phyloP scores from a whole-genome alignment of 2,329 filamentous ascomycete species.

The Calycina marina region DNA sequence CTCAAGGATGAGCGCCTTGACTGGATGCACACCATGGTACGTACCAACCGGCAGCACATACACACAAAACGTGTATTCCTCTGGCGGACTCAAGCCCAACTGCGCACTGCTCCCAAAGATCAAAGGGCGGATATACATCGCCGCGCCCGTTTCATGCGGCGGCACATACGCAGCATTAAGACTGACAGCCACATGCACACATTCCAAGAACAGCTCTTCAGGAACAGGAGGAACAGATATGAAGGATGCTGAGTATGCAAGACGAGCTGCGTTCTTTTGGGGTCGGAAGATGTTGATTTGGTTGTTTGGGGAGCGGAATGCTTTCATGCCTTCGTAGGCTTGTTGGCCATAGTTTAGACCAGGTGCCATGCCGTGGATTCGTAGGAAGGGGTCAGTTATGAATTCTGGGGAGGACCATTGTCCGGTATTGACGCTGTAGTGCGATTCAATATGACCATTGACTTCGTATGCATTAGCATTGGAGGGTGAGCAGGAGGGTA shows the following conservation, averaged over 20 bases:
- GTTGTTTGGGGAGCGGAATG: conserved; percentile 65
- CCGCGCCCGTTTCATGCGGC: conserved; percentile 74
- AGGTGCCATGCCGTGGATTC: conserved; percentile 88
- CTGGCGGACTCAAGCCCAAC: conserved; percentile 70
- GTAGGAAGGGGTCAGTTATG: conserved; percentile 69
- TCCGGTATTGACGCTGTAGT: conserved; percentile 59
- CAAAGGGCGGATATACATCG: conserved; percentile 84
- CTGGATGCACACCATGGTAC: conserved; percentile 80
- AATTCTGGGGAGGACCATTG: conserved; percentile 69
- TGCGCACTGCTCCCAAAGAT: conserved; percentile 81
- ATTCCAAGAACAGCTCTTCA: conserved; percentile 57
- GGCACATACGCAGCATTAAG: conserved; percentile 87
- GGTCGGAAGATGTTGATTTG: conserved; percentile 80
- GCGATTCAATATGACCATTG: conserved; percentile 85
- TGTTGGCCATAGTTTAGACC: conserved; percentile 95
- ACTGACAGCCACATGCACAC: conserved; percentile 66
- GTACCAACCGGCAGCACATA: conserved; percentile 87
- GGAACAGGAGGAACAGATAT: conserved; percentile 76
- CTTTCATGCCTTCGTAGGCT: conserved; percentile 96
- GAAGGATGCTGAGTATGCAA: conserved; percentile 73
- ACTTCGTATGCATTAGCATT: conserved; percentile 35
- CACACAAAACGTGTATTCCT: conserved; percentile 84
- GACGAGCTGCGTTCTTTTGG: conserved; percentile 65
- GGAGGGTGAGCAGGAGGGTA: conserved; percentile 2
- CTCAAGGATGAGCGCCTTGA: conserved; percentile 78